Evolutionary conservation across 371 early-diverging fungal genomes (phyloP), one percentile per base, ranked within the genome.

Genomic region (Parasitella parasitica): DNA sequence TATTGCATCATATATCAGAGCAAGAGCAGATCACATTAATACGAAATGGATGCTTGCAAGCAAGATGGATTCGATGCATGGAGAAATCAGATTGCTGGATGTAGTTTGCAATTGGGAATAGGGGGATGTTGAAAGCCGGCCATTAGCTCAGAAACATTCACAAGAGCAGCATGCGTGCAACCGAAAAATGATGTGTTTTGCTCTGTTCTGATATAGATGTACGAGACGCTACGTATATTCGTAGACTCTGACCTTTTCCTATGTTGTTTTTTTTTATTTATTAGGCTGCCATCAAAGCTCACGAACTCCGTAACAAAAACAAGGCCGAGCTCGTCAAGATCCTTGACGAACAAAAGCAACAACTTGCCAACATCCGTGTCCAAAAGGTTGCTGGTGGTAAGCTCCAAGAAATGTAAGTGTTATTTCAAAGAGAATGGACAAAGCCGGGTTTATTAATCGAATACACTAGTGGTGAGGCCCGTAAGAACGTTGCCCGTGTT

Each of bases 401-500:
- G 85, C 73, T 89, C 63, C 80, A 87, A 81, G 91, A 91, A 85
- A 86, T 97, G 91, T 91, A 80, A 77, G 86, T 78, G 11, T 35
- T 61, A 20, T 11, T 20, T n/a, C 11, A 16, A 7, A 11, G 12
- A 2, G n/a, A n/a, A n/a, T n/a, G n/a, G 4, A 32, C 32, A 32
- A 32, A 32, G 32, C 1, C 32, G 13, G 32, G 32, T 8, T 32
- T 8, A 8, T 32, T 1, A 32, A 8, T 32, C 11, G 6, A 32
- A 32, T 3, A 32, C 11, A 32, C 6, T 59, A 91, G 89, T 80
- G 78, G 83, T 62, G 75, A 85, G 53, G 91, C 93, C 67, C 94
- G 96, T 84, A 97, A 95, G 89, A 84, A 89, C 69, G 89, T 97
- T 78, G 97, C 97, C 63, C 91, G 95, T 69, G 94, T 94, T 61